phyloP scores from a whole-genome alignment of 805 yeast genomes.

The Millerago galiae region DNA sequence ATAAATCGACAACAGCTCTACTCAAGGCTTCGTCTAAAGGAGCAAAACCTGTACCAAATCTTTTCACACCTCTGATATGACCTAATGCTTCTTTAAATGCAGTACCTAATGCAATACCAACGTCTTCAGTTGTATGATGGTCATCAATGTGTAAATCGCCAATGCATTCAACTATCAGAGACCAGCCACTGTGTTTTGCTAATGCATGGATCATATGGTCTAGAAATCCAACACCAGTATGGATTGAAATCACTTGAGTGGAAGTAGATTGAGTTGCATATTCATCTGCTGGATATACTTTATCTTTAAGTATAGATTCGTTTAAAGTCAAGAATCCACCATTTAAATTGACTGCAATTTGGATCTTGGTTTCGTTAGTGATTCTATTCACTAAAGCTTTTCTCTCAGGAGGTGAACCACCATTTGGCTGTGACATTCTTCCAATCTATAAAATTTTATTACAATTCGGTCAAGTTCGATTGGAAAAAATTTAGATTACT shows the following conservation, averaged over 20 bases:
- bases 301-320: slow-evolving; percentile 44
- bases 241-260: slow-evolving; percentile 69
- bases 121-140: slow-evolving; percentile 95
- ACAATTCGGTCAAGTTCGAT: not conserved
- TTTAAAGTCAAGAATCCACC: slow-evolving; percentile 75
- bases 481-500: not conserved
- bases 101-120: slow-evolving; percentile 84
- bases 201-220: slow-evolving; percentile 98
- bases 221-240: slow-evolving; percentile 90
- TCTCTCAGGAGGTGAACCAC: slow-evolving; percentile 15
- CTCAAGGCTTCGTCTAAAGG: slow-evolving; percentile 95
- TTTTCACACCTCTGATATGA: slow-evolving; percentile 79
- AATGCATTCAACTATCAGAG: slow-evolving; percentile 77
- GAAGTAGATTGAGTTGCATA: slow-evolving; percentile 68
- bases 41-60: slow-evolving; percentile 91
- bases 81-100: slow-evolving; percentile 91
- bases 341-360: slow-evolving; percentile 73
- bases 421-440: slow-evolving; percentile 1
- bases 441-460: not conserved
- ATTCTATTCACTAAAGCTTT: slow-evolving; percentile 40
- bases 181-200: slow-evolving; percentile 97
- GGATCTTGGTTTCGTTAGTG: slow-evolving; percentile 93
- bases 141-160: slow-evolving; percentile 97
- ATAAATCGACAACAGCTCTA: slow-evolving; percentile 92
- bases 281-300: slow-evolving; percentile 28